Base-by-base conservation (phyloP, 371 early-diverging fungal species). In the Mucor lusitanicus region DNA sequence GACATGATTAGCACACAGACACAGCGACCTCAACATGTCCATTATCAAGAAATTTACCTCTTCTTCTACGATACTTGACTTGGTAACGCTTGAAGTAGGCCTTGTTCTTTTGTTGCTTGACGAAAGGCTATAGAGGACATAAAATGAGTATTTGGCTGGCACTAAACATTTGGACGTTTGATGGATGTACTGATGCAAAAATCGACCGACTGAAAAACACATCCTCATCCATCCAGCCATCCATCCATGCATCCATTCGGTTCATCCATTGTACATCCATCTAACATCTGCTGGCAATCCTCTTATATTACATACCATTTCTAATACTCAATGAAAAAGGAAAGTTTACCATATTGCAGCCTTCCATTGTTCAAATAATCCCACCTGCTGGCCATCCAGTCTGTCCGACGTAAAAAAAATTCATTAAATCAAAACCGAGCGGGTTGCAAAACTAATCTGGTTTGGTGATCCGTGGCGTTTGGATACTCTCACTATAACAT, bases 51-150 rank as follows among this genome's bases (percentile, higher is more conserved):
- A 23, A 77, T 84, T 82, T 88, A 97, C 98, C 98, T 82, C 98
- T 87, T 82, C n/a, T n/a, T n/a, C n/a, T n/a, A n/a, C n/a, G n/a
- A n/a, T n/a, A n/a, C n/a, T n/a, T n/a, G n/a, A n/a, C 98, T 90
- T 99, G 98, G 95, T 87, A 99, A 83, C 99, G 96, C 94, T 96
- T 96, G 92, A 93, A 99, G 94, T 98, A 99, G 79, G 97, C 96
- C 80, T 80, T 80, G 80, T 80, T 80, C 77, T 80, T 80, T 63
- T 80, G 80, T 68, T 73, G 73, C 75, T 80, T 80, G 65, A 80
- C 77, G 75, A 80, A 80, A 70, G 80, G 75, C 80, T 80, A 61
- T 50, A 37, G 2, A 56, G 17, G n/a, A 42, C n/a, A 17, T 42
- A 42, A 2, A 17, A 17, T 42, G 15, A 42, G 42, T 42, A 42